Percentiles rank a stretch among this genome's conserved stretches.
Evolutionary conservation across 176 grass and related monocot genomes (phyloP).

Genomic region (Musa itinerans): DNA sequence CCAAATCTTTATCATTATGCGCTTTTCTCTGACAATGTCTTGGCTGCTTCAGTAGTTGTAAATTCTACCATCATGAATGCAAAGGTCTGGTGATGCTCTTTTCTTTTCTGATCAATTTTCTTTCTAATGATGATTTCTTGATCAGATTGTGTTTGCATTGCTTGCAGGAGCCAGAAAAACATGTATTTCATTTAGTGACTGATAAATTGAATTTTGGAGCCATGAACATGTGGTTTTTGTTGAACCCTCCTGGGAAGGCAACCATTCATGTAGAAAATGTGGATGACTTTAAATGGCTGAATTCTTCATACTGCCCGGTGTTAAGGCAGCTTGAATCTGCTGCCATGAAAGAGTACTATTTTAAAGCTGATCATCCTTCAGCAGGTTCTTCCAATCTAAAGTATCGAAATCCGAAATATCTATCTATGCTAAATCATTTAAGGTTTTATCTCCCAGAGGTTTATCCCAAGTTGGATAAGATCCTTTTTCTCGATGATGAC

Average conservation of each 20-base stretch:
- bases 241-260: constrained; percentile 53
- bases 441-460: constrained; percentile 52
- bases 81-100: constrained; percentile 21
- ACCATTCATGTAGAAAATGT: constrained; percentile 63
- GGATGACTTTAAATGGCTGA: constrained; percentile 62
- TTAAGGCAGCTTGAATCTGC: constrained; percentile 47
- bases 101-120: background rate
- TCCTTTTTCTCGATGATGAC: constrained; percentile 61
- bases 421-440: constrained; percentile 52
- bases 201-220: constrained; percentile 62
- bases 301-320: constrained; percentile 55
- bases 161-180: constrained; percentile 58
- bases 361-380: constrained; percentile 40
- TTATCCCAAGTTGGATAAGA: constrained; percentile 57
- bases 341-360: constrained; percentile 55
- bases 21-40: constrained; percentile 60
- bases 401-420: constrained; percentile 54
- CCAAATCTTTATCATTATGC: constrained; percentile 57
- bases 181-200: constrained; percentile 64
- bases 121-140: background rate
- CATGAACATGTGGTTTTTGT: constrained; percentile 70
- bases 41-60: constrained; percentile 63
- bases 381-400: constrained; percentile 57
- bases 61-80: constrained; percentile 59
- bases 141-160: background rate